phyloP scores from a whole-genome alignment of 176 grass and related monocot genomes.

The Eragrostis curvula region DNA sequence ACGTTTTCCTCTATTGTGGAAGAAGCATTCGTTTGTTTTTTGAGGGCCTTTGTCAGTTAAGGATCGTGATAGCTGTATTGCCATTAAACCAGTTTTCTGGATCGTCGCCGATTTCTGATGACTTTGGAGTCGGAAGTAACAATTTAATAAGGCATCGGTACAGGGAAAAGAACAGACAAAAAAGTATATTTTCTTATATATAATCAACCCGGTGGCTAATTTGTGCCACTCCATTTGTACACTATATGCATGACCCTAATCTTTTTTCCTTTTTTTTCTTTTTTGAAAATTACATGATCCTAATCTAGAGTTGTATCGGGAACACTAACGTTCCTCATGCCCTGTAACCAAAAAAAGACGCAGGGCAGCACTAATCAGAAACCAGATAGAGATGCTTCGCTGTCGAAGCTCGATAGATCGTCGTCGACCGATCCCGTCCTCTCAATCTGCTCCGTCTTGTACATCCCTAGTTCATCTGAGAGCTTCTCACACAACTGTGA shows the following conservation, averaged over 20 bases:
- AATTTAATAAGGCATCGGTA: neutral
- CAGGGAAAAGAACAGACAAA: neutral
- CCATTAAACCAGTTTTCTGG: neutral
- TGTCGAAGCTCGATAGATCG: conserved; percentile 43
- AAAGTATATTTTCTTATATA: conserved; percentile 39
- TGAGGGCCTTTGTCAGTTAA: neutral
- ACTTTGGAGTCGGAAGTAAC: neutral
- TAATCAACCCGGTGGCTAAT: conserved; percentile 33
- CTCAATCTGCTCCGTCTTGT: conserved; percentile 56
- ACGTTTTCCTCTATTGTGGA: neutral
- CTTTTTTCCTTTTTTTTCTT: conserved; percentile 1
- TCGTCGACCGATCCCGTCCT: conserved; percentile 35
- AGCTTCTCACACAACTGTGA: conserved; percentile 72
- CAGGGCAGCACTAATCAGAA: conserved; percentile 36
- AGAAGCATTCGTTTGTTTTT: neutral
- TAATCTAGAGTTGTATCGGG: conserved; percentile 33
- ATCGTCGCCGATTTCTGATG: neutral
- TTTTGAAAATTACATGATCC: neutral
- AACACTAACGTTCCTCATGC: conserved; percentile 25
- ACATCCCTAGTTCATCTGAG: conserved; percentile 62
- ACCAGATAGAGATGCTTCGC: conserved; percentile 36
- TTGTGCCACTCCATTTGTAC: conserved; percentile 51
- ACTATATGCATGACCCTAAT: conserved; percentile 34
- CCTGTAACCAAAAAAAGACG: neutral
- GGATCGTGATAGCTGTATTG: neutral